phyloP scores from a whole-genome alignment of 164 flowering plant species.

The Houttuynia cordata region DNA sequence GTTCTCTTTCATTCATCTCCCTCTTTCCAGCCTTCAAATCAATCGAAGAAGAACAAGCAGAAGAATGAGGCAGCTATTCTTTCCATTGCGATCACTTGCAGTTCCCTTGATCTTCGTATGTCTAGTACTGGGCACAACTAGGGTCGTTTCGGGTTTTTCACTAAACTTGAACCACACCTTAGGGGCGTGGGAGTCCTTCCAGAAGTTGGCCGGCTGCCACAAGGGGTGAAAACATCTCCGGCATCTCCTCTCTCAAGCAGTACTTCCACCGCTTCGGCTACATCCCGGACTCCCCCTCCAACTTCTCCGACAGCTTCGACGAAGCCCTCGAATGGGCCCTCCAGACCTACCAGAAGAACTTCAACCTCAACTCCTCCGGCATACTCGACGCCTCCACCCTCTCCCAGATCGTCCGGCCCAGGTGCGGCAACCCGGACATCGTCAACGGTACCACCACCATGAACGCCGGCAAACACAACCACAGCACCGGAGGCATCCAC shows the following conservation, averaged over 20 bases:
- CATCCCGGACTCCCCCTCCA: conserved; percentile 21
- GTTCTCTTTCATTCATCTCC: too few species aligned
- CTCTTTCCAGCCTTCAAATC: too few species aligned
- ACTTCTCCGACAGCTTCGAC: conserved; percentile 46
- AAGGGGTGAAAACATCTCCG: conserved; percentile 34
- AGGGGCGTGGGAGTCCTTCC: conserved; percentile 29
- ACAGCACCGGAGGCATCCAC: conserved; percentile 1
- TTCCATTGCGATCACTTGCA: too few species aligned
- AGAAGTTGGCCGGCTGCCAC: conserved; percentile 30
- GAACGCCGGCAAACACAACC: conserved; percentile 5
- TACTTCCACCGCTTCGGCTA: conserved; percentile 57
- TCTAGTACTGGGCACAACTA: not conserved
- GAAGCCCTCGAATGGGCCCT: conserved; percentile 34
- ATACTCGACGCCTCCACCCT: conserved; percentile 41
- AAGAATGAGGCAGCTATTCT: too few species aligned
- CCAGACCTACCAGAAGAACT: conserved; percentile 32
- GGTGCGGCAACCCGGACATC: conserved; percentile 56
- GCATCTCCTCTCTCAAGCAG: conserved; percentile 43
- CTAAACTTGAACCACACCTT: not conserved
- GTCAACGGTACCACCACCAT: conserved; percentile 18
- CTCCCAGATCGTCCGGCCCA: conserved; percentile 32
- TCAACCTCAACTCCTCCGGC: conserved; percentile 45
- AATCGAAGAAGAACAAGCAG: too few species aligned
- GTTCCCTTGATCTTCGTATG: too few species aligned
- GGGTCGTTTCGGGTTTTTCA: not conserved